phyloP scores from a whole-genome alignment of 2,329 filamentous ascomycete species.

The Sporothrix humicola region DNA sequence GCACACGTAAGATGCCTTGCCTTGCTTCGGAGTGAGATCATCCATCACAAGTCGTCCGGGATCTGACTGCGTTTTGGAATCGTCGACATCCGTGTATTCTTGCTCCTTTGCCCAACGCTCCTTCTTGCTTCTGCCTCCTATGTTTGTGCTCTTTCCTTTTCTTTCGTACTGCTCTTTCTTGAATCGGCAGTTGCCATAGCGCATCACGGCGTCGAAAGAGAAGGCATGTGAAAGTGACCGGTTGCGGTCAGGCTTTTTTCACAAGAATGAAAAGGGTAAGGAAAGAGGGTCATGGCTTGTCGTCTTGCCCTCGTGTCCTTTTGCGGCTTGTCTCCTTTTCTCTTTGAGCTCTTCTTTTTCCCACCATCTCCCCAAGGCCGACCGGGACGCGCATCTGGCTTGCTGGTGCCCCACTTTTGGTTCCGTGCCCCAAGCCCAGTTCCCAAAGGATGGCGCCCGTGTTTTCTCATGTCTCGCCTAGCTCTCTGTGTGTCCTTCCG shows the following conservation, averaged over 20 bases:
- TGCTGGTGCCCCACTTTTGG: conserved; percentile 31
- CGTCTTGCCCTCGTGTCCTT: neutral
- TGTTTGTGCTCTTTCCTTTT: conserved; percentile 3
- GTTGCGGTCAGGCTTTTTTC: neutral
- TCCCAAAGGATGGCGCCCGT: conserved; percentile 17
- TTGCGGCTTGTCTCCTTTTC: neutral
- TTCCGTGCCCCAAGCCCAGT: conserved; percentile 32
- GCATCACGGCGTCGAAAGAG: neutral
- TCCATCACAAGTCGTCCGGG: conserved; percentile 7
- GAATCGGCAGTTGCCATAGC: conserved; percentile 4
- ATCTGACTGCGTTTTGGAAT: conserved; percentile 23
- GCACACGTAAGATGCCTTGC: conserved; percentile 25
- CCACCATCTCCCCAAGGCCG: conserved; percentile 20
- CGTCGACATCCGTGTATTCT: neutral
- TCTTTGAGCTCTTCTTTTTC: neutral
- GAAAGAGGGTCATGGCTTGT: neutral
- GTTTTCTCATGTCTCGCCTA: conserved; percentile 4
- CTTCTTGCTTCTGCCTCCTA: neutral
- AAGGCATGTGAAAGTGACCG: conserved; percentile 18
- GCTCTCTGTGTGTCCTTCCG: neutral
- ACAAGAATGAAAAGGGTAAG: neutral
- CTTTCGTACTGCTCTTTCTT: neutral
- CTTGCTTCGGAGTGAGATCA: conserved; percentile 26
- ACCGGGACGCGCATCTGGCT: conserved; percentile 28
- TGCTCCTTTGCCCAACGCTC: neutral